Base-by-base conservation (phyloP, 306 rosid species). In the Myrica gale region DNA sequence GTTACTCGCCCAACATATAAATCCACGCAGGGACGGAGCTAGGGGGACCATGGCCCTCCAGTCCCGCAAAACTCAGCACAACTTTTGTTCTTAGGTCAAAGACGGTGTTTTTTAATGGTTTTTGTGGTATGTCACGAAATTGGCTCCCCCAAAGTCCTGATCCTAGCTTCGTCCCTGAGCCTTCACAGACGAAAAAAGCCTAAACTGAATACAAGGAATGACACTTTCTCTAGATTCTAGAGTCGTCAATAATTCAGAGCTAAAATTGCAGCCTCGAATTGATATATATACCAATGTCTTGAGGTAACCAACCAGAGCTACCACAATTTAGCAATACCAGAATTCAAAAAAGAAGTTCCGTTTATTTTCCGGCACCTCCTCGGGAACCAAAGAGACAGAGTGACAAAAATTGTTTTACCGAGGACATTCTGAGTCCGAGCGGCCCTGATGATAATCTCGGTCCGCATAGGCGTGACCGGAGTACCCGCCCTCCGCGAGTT, bases 391-490 rank as follows among this genome's bases (percentile, higher is more conserved):
- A 62, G 45, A 37, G n/a, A 56, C 26, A 20, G 32, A 57, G 39
- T 3, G 7, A 60, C 20, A 10, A 11, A 5, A 12, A 26, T 2
- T 7, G 43, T 10, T 39, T 42, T 52, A 93, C 98, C 98, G 4
- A 89, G 90, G 8, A 90, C 90, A 32, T 88, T 90, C 69, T 87
- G 96, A 13, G 94, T 90, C 23, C 96, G 69, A 21, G 92, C 89
- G 52, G 94, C 94, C 76, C 92, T 74, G 63, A 90, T 89, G 58
- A 90, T 87, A 82, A 90, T 92, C 82, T 92, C 92, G 17, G 96
- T 92, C 19, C 90, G 83, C 91, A 90, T 84, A 0, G 96, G 94
- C 2, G 92, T 92, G 46, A 87, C 93, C 97, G 0, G 93, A 89
- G 88, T 90, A 89, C 12, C 92, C 97, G 67, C 89, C 91, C 69